phyloP scores from a whole-genome alignment of 2,329 filamentous ascomycete genomes.

The Claviceps pazoutovae region DNA sequence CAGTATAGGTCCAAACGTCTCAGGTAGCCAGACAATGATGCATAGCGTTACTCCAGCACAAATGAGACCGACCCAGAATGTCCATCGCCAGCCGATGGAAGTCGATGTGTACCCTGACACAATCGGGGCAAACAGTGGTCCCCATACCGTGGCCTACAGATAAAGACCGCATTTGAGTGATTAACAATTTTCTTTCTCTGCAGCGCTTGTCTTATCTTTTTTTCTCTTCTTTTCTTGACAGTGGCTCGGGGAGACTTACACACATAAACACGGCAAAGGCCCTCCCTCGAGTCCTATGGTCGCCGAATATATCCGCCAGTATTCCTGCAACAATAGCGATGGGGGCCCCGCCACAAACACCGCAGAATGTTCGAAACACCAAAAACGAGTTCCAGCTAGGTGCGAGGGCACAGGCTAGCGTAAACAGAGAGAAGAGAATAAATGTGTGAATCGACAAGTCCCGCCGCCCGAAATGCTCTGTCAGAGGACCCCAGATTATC shows the following conservation, averaged over 20 bases:
- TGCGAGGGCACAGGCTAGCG: constrained; percentile 37
- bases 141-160: constrained; percentile 43
- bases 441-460: constrained; percentile 29
- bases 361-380: constrained; percentile 37
- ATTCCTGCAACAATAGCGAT: constrained; percentile 47
- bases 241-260: constrained; percentile 17
- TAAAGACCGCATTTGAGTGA: background rate
- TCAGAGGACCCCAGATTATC: constrained; percentile 49
- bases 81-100: constrained; percentile 53
- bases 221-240: background rate
- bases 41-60: constrained; percentile 49
- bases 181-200: background rate
- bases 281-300: constrained; percentile 35
- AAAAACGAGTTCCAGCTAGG: constrained; percentile 38
- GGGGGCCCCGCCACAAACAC: constrained; percentile 37
- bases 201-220: too few relatives aligned
- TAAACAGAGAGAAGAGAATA: constrained; percentile 30
- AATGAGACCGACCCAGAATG: constrained; percentile 57
- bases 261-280: constrained; percentile 53
- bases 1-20: constrained; percentile 48
- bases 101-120: constrained; percentile 47
- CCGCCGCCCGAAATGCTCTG: constrained; percentile 46
- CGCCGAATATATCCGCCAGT: constrained; percentile 48
- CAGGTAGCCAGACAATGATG: constrained; percentile 46
- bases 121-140: constrained; percentile 51